Base-by-base conservation (phyloP, 2,329 filamentous ascomycete genomes). In the Trichophyton simii region DNA sequence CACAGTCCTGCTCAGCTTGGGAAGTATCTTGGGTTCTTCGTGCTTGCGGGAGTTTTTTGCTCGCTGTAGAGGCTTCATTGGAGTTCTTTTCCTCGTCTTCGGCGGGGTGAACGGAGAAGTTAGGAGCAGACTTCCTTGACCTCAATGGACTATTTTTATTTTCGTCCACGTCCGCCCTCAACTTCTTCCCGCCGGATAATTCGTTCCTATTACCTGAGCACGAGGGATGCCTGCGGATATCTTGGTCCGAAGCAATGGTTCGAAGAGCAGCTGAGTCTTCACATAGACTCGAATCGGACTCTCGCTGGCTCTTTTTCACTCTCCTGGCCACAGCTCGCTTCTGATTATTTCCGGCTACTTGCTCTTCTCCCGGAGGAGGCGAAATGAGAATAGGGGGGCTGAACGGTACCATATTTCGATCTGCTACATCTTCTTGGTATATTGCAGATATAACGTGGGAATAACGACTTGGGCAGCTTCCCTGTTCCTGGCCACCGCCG, bases 341-440 rank as follows among this genome's bases (percentile, higher is more conserved):
- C 52, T 58, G 34, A 18, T 15, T 58, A 42, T 58, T 15, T n/a
- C 36, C 18, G 0, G 7, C n/a, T 15, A n/a, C 3, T 15, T 18
- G 22, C 6, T 18, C 55, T 28, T 44, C 41, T 8, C 22, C 55
- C 11, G 34, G 41, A 22, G 34, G 55, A n/a, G 55, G 36, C 22
- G 41, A 31, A 18, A 46, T 20, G 1, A 44, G 13, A 25, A 59
- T 36, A 20, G 58, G 28, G 18, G 41, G 25, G 64, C 57, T 66
- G 63, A 61, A 67, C 68, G 54, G 68, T 67, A 18, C 66, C 60
- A 73, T 74, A 60, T 76, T 77, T 38, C 73, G 69, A 62, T 76
- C 73, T 38, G 73, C 72, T 38, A 76, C 73, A 66, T 77, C 73
- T 61, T 76, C 75, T 61, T 76, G 73, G 58, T 74, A 74, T 52